Evolutionary conservation across 148 eudicot species (phyloP).

Genomic region (Cornus kousa): DNA sequence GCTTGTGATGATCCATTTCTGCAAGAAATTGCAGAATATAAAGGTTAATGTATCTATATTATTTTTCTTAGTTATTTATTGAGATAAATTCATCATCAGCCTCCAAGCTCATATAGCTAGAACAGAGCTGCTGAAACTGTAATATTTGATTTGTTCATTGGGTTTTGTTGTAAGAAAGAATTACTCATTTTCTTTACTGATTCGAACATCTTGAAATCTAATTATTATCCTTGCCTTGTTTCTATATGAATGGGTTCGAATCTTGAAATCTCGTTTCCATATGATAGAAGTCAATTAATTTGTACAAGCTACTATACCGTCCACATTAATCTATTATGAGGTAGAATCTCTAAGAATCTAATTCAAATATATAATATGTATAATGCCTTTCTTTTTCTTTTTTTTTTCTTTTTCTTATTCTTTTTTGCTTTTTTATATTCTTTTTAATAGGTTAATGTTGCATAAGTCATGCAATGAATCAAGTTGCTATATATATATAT

Average conservation of each 20-base stretch:
- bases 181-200: not conserved
- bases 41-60: not conserved
- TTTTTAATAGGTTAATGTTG: too few species aligned
- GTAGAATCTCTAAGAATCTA: too few species aligned
- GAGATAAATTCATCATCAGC: slow-evolving; percentile 1
- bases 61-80: not conserved
- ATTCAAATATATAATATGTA: too few species aligned
- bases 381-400: too few species aligned
- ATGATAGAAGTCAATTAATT: too few species aligned
- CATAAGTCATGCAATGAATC: not conserved
- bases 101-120: slow-evolving; percentile 7
- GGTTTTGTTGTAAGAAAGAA: not conserved
- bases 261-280: too few species aligned
- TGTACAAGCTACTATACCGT: not conserved
- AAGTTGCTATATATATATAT: not conserved
- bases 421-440: too few species aligned
- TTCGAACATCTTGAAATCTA: not conserved
- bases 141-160: not conserved
- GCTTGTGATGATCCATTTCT: slow-evolving; percentile 3
- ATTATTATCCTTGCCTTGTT: too few species aligned
- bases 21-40: not conserved
- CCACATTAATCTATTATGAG: not conserved
- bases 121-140: not conserved
- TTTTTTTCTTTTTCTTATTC: too few species aligned
- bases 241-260: too few species aligned